phyloP scores from a whole-genome alignment of 1,284 basidiomycete species.

The Ceratobasidium sp. region DNA sequence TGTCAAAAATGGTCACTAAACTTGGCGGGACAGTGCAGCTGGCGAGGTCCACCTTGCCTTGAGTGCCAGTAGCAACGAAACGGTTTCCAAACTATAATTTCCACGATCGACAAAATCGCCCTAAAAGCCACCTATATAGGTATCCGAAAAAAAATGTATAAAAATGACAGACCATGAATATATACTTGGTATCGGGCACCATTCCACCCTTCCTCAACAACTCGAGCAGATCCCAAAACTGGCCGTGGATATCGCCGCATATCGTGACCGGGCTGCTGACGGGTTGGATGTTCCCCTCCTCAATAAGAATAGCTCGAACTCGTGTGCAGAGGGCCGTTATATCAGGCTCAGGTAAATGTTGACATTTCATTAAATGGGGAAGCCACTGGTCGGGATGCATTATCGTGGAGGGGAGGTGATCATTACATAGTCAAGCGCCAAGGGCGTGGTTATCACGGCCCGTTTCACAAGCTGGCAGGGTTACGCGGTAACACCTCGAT shows the following conservation, averaged over 20 bases:
- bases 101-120: constrained; percentile 98
- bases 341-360: constrained; percentile 86
- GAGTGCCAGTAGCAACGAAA: constrained; percentile 85
- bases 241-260: constrained; percentile 93
- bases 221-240: constrained; percentile 95
- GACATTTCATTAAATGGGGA: constrained; percentile 79
- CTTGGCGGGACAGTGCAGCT: background rate
- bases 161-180: constrained; percentile 81
- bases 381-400: constrained; percentile 75
- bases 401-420: constrained; percentile 21
- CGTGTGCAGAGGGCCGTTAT: constrained; percentile 90
- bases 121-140: constrained; percentile 53
- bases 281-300: constrained; percentile 95
- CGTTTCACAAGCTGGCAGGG: background rate
- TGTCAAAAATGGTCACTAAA: constrained; percentile 47
- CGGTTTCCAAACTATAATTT: constrained; percentile 95
- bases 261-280: constrained; percentile 91
- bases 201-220: constrained; percentile 88
- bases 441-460: background rate
- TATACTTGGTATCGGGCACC: constrained; percentile 89
- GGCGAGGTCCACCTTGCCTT: constrained; percentile 78
- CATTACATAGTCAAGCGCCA: background rate
- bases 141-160: background rate
- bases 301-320: constrained; percentile 84
- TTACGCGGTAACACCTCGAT: too few species aligned